These are phyloP conservation scores for Mycena kentingensis DNA, from an alignment of 768 basidiomycete genomes.

Conservation along the genomic window DNA sequence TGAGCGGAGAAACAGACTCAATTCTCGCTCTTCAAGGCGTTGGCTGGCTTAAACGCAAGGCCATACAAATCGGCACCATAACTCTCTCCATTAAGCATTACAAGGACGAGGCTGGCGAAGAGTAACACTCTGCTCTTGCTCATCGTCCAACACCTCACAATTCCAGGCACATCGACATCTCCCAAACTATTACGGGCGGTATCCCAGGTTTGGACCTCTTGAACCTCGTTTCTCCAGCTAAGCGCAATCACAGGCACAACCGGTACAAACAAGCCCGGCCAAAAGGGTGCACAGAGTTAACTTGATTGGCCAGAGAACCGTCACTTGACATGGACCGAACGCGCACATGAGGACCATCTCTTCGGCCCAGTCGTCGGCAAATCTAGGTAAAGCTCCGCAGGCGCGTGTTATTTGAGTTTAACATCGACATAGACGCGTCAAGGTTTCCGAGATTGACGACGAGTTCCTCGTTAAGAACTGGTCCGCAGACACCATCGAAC, in stretches of 20 bases:
- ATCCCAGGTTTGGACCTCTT: too few species aligned
- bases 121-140: constrained; percentile 69
- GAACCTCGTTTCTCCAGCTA: too few species aligned
- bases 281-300: too few species aligned
- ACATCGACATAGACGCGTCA: constrained; percentile 40
- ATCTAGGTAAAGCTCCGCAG: constrained; percentile 25
- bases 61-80: constrained; percentile 57
- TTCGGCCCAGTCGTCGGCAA: constrained; percentile 63
- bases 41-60: constrained; percentile 68
- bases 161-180: constrained; percentile 15
- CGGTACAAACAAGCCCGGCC: too few species aligned
- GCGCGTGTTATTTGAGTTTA: not conserved
- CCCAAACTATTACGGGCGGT: constrained; percentile 60
- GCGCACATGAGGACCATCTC: constrained; percentile 54
- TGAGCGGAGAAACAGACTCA: constrained; percentile 62
- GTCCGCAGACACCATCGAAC: constrained; percentile 42
- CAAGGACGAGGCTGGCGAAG: constrained; percentile 57
- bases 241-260: too few species aligned
- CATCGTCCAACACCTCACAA: constrained; percentile 26
- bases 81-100: constrained; percentile 66
- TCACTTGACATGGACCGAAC: constrained; percentile 56
- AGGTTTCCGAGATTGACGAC: constrained; percentile 48
- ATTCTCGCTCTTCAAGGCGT: constrained; percentile 74
- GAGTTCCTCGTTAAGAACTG: constrained; percentile 45
- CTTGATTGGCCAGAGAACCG: constrained; percentile 62